A percentile compares a stretch with the other conserved stretches of the same genome.
Conservation (phyloP, 805 yeast genomes). For the Teunomyces aglyptinius region DNA sequence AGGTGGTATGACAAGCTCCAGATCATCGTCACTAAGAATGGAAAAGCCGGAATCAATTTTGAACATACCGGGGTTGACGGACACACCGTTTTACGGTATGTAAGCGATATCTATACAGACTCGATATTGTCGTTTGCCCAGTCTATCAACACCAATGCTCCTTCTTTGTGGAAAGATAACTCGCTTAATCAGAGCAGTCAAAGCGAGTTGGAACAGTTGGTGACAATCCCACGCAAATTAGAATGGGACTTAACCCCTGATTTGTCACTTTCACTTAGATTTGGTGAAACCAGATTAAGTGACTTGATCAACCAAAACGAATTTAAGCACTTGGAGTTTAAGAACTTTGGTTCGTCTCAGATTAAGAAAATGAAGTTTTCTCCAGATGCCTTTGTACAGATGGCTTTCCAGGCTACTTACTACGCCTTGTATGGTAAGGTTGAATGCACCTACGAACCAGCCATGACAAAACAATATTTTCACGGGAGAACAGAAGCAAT, state of each 20-base stretch:
- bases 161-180: conserved; percentile 58
- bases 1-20: conserved; percentile 94
- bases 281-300: conserved; percentile 85
- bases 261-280: conserved; percentile 72
- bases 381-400: conserved; percentile 93
- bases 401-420: conserved; percentile 91
- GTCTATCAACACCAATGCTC: conserved; percentile 72
- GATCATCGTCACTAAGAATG: conserved; percentile 81
- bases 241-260: conserved; percentile 85
- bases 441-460: conserved; percentile 94
- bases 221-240: conserved; percentile 77
- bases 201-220: conserved; percentile 35
- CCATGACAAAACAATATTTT: conserved; percentile 84
- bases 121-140: conserved; percentile 84
- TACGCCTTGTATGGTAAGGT: conserved; percentile 90
- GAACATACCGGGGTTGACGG: conserved; percentile 97
- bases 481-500: conserved; percentile 95
- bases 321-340: conserved; percentile 75
- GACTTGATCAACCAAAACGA: conserved; percentile 90
- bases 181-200: conserved; percentile 12
- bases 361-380: conserved; percentile 84
- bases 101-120: conserved; percentile 88
- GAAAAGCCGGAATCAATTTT: conserved; percentile 89
- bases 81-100: conserved; percentile 85
- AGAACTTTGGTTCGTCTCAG: conserved; percentile 66